Evolutionary conservation across 2,329 filamentous ascomycete species (phyloP), one percentile per base, ranked within the genome.

Genomic region (Sarocladium strictum): DNA sequence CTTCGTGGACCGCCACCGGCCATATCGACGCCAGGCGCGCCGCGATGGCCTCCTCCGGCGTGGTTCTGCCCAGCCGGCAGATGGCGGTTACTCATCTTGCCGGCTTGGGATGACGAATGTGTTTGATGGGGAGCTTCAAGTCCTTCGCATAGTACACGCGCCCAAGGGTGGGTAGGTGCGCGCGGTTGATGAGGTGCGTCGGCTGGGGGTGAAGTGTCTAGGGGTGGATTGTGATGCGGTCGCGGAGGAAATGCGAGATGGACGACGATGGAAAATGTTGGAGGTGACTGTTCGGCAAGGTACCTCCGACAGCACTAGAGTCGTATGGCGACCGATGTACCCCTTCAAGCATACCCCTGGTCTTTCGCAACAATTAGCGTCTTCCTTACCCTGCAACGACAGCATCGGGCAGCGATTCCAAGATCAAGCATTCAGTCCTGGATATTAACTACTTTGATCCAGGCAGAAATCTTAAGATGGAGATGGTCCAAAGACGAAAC

Each of bases 51-150:
- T 60, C 66, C 70, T 66, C 73, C 75, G 65, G 75, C 26, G 38
- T 54, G 37, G 70, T 77, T 77, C 73, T 85, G 83, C 79, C 86
- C 86, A 82, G 84, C 84, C 83, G 85, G 83, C 84, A 87, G 83
- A 86, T 86, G 84, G 80, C 77, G 80, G 73, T 77, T 77, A 76
- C 84, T 87, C 86, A 90, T 90, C 85, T 80, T 89, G 81, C 82
- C 84, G 83, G 81, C 80, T 74, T 81, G 78, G 80, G 80, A 69
- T 49, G 33, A 26, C 32, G 50, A n/a, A 29, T 19, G 9, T 10
- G 38, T n/a, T 5, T 7, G 15, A 52, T 4, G 23, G 17, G 6
- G 26, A 32, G 17, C 23, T 24, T 53, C 50, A 40, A 40, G 35
- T 23, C 2, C 27, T 37, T 38, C 23, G 32, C 50, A 53, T 38